Conservation (phyloP, 1,284 basidiomycete species). For the Irpex sp. region DNA sequence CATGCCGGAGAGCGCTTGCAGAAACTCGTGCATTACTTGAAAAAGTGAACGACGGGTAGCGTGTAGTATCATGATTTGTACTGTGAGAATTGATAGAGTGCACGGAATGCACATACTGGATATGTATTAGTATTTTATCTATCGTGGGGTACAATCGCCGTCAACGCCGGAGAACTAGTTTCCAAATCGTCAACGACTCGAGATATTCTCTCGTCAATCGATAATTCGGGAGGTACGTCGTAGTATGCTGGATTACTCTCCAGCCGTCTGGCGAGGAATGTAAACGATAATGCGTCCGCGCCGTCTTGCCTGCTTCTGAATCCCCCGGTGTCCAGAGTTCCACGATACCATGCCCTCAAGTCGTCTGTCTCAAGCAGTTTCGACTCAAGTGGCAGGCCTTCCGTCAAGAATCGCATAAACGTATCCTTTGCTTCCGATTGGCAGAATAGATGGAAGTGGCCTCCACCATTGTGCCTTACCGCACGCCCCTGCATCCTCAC, state of each 20-base stretch:
- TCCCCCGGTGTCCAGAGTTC: constrained; percentile 33
- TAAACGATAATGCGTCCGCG: constrained; percentile 78
- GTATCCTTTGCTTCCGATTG: constrained; percentile 80
- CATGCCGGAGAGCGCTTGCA: constrained; percentile 77
- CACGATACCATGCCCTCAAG: constrained; percentile 51
- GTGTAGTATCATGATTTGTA: not conserved
- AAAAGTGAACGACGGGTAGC: constrained; percentile 8
- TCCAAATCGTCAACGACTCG: constrained; percentile 66
- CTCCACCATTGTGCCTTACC: constrained; percentile 56
- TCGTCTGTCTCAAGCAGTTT: constrained; percentile 53
- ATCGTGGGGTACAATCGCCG: not conserved
- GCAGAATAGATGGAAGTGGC: constrained; percentile 84
- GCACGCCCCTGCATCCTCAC: constrained; percentile 91
- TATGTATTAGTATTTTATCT: not conserved
- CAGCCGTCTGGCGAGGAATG: constrained; percentile 74
- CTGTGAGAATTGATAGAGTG: not conserved
- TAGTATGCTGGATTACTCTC: constrained; percentile 88
- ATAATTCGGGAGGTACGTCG: constrained; percentile 41
- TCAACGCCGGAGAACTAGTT: constrained; percentile 9
- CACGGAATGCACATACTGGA: not conserved
- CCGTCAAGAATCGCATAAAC: constrained; percentile 77
- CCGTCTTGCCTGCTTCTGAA: constrained; percentile 63
- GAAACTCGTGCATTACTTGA: constrained; percentile 67
- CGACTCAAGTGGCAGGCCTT: constrained; percentile 90
- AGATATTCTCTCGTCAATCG: constrained; percentile 57